phyloP scores from a whole-genome alignment of 2,329 filamentous ascomycete genomes.

The Fusarium brachygibbosum region DNA sequence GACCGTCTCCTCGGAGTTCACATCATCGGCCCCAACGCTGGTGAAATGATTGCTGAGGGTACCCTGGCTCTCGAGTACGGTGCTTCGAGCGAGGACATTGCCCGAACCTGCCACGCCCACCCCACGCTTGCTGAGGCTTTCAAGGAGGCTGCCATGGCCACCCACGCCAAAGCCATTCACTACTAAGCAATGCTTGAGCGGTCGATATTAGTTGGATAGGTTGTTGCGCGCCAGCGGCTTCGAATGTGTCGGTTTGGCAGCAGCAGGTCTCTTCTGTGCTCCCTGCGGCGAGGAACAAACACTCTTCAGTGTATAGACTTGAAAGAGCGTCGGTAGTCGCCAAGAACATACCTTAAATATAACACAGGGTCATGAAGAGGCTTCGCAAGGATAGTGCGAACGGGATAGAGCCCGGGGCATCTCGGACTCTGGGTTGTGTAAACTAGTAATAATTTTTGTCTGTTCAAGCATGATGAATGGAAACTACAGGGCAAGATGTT shows the following conservation, averaged over 20 bases:
- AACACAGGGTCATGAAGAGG: slow-evolving; percentile 42
- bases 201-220: slow-evolving; percentile 29
- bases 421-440: slow-evolving; percentile 49
- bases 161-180: slow-evolving; percentile 95
- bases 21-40: slow-evolving; percentile 95
- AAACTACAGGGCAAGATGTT: slow-evolving; percentile 36
- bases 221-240: slow-evolving; percentile 13
- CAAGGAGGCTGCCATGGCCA: slow-evolving; percentile 99
- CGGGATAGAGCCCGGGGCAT: slow-evolving; percentile 44
- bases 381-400: slow-evolving; percentile 39
- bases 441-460: slow-evolving; percentile 51
- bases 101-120: slow-evolving; percentile 95
- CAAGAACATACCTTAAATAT: slow-evolving; percentile 34
- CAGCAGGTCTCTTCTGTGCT: slow-evolving; percentile 36
- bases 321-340: slow-evolving; percentile 32
- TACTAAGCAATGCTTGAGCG: slow-evolving; percentile 68
- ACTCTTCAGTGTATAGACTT: slow-evolving; percentile 35
- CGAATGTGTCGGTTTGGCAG: slow-evolving; percentile 10
- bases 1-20: slow-evolving; percentile 95
- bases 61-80: slow-evolving; percentile 97
- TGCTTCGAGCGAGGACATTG: slow-evolving; percentile 93
- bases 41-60: slow-evolving; percentile 99
- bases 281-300: slow-evolving; percentile 30
- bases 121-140: slow-evolving; percentile 97
- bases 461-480: slow-evolving; percentile 51